Conservation (phyloP, 176 grass and related monocot species). For the Elymus sibiricus region DNA sequence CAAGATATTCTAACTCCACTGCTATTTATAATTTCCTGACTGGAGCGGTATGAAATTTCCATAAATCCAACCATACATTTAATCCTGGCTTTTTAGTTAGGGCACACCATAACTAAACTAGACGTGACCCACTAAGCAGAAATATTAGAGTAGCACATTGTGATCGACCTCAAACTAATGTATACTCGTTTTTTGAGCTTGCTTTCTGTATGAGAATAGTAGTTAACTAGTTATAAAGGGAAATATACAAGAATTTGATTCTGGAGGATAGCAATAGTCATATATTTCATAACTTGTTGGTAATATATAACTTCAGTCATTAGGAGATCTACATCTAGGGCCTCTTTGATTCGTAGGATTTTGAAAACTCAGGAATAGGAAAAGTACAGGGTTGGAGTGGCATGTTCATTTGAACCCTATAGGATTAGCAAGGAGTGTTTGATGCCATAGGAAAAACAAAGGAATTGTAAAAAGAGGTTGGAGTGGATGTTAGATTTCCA, state of each 20-base stretch:
- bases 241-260: not conserved
- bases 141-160: not conserved
- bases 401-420: too few species aligned
- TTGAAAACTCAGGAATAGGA: too few species aligned
- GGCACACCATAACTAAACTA: not conserved
- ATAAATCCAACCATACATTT: not conserved
- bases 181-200: not conserved
- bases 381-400: too few species aligned
- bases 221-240: not conserved
- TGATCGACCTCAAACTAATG: not conserved
- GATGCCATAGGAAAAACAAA: too few species aligned
- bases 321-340: not conserved
- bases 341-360: too few species aligned
- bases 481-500: too few species aligned
- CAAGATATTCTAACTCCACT: not conserved
- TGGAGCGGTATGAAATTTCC: not conserved
- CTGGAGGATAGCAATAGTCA: not conserved
- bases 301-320: not conserved
- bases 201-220: not conserved
- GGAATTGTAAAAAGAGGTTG: too few species aligned
- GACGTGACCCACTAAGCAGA: not conserved
- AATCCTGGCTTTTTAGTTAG: not conserved
- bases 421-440: too few species aligned
- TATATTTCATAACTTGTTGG: not conserved
- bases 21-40: not conserved